Evolutionary conservation across 192 early-diverging fungal species (phyloP), one percentile per base, ranked within the genome.

Genomic region (Phlyctochytrium arcticum): DNA sequence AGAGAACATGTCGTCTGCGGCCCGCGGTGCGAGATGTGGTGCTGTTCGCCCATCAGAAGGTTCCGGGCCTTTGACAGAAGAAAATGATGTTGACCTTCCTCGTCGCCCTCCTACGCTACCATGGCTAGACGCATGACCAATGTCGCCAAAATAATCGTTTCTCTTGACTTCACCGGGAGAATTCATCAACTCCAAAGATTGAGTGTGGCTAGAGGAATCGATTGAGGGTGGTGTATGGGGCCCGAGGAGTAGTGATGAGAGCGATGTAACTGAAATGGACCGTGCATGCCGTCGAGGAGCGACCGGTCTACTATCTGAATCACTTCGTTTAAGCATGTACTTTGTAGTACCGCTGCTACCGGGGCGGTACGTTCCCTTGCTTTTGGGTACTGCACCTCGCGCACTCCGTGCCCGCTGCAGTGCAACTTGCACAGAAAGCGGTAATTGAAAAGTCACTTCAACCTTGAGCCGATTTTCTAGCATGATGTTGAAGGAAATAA

Each of bases 381-480:
- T 36, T 57, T 57, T 21, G 56, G 39, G 9, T n/a, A 44, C 39
- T 12, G 39, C 39, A 12, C 39, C 15, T 2, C 21, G 12, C 0
- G 53, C 3, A 8, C 54, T 50, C 1, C 39, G n/a, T 10, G 26
- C 32, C 10, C 54, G 54, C 48, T 68, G 65, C 5, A 70, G 49
- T 23, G 44, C 69, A 19, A 65, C 23, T 3, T 44, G 63, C 8
- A 64, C 70, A 15, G 33, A 44, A 5, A 71, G 56, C 21, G 21
- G 47, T 23, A 63, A 6, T 6, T 46, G 12, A 6, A 48, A 31
- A 27, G 54, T 31, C 26, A 21, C 31, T 9, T 17, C 27, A 9
- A 74, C 36, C 66, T 80, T 68, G 46, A 85, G 71, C 30, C 75
- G 75, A 60, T 90, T 92, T 66, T 92, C 88, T 39, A 90, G 69